A percentile compares a stretch with the other conserved stretches of the same genome.
phyloP scores from a whole-genome alignment of 108 stramenopile genomes.

The Craspedostauros australis region DNA sequence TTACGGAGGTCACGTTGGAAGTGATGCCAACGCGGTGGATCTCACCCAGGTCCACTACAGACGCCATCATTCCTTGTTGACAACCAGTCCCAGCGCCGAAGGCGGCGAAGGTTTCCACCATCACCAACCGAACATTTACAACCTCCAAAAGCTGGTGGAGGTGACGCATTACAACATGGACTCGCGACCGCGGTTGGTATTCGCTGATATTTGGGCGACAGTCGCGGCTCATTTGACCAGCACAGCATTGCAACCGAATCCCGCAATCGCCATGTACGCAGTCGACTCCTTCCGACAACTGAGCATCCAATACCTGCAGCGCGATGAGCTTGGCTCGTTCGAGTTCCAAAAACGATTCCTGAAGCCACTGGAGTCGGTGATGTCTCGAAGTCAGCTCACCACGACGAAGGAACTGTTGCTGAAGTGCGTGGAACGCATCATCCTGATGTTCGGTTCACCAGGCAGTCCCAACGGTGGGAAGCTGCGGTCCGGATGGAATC shows the following conservation, averaged over 20 bases:
- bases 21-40: conserved; percentile 62
- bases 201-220: conserved; percentile 90
- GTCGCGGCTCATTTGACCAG: conserved; percentile 87
- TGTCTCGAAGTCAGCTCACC: conserved; percentile 52
- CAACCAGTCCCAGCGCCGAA: conserved; percentile 11
- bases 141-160: conserved; percentile 96
- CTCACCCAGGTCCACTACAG: conserved; percentile 69
- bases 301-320: conserved; percentile 89
- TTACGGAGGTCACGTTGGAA: conserved; percentile 62
- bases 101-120: conserved; percentile 44
- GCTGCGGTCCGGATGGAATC: conserved; percentile 91
- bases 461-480: conserved; percentile 17
- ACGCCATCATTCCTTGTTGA: conserved; percentile 52
- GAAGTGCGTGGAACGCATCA: conserved; percentile 86
- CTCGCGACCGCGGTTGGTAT: conserved; percentile 85
- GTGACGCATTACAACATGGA: conserved; percentile 99
- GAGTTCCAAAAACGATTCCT: conserved; percentile 96
- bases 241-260: conserved; percentile 90
- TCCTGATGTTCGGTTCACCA: conserved; percentile 63
- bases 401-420: conserved; percentile 92
- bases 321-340: conserved; percentile 91
- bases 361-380: conserved; percentile 88
- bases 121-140: conserved; percentile 89
- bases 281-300: conserved; percentile 98
- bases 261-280: conserved; percentile 93